phyloP scores from a whole-genome alignment of 495 filamentous ascomycete species.

The Elaphomyces granulatus region DNA sequence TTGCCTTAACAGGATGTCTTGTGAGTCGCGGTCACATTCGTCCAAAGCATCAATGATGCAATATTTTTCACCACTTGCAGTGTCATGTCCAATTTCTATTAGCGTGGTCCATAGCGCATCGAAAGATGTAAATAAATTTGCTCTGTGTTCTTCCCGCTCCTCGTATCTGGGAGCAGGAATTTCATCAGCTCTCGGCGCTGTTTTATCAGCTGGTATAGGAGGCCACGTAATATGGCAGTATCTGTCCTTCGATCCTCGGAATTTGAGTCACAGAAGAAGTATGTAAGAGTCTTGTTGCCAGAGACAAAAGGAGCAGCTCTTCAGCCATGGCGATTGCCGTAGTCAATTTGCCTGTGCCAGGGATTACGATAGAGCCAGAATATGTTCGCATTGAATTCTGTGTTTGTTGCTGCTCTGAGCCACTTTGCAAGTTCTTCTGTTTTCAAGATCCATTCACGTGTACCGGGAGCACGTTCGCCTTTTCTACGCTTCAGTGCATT shows the following conservation, averaged over 20 bases:
- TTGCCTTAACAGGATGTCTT: slow-evolving; percentile 10
- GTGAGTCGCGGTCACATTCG: slow-evolving; percentile 14
- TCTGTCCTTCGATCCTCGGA: slow-evolving; percentile 8
- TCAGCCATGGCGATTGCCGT: slow-evolving; percentile 13
- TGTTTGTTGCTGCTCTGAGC: background rate
- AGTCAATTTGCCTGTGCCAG: slow-evolving; percentile 18
- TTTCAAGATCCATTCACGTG: slow-evolving; percentile 17
- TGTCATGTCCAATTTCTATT: slow-evolving; percentile 5
- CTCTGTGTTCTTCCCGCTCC: slow-evolving; percentile 10
- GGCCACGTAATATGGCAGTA: slow-evolving; percentile 11
- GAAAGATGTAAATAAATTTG: slow-evolving; percentile 16
- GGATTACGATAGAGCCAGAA: slow-evolving; percentile 15
- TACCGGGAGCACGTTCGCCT: slow-evolving; percentile 12
- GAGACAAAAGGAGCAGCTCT: slow-evolving; percentile 7
- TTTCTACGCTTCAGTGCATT: slow-evolving; percentile 10
- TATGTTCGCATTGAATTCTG: background rate
- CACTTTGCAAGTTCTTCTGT: slow-evolving; percentile 10
- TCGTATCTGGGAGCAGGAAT: slow-evolving; percentile 13
- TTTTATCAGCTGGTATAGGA: slow-evolving; percentile 17
- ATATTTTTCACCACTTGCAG: slow-evolving; percentile 6
- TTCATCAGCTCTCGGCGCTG: slow-evolving; percentile 8
- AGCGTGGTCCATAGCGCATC: slow-evolving; percentile 16
- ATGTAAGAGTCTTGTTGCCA: slow-evolving; percentile 9
- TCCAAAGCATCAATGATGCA: slow-evolving; percentile 18
- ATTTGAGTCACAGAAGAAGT: slow-evolving; percentile 20